Base-by-base conservation (phyloP, 257 asterid species). In the Capsicum chinense region DNA sequence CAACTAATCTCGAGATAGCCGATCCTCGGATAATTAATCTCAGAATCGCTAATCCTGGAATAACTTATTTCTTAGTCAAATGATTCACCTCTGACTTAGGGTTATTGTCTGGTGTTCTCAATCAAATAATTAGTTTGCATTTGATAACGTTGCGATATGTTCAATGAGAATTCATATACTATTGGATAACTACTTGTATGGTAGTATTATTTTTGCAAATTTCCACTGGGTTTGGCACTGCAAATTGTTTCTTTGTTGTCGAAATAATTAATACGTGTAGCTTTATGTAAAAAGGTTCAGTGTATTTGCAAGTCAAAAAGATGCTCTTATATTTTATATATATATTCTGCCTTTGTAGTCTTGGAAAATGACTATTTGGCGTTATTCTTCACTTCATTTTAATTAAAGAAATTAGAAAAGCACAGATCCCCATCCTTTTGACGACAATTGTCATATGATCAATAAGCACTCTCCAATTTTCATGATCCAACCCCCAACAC, bases 261-360 rank as follows among this genome's bases (percentile, higher is more conserved):
- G 33, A 26, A 26, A 26, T 33, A 14, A 52, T 14, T 14, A 8
- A 39, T 78, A 14, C 66, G 44, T 54, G 82, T 54, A 52, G 33
- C 50, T 78, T 69, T 15, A 16, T 39, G 56, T 3, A 47, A 21
- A 62, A 44, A 83, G 68, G 39, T 69, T 9, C 13, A 84, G 84
- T 84, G 86, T 83, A 87, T 85, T 83, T 62, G 66, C 69, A 73
- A 79, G 91, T 78, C 85, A 78, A 78, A 68, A 54, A 78, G 82
- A 54, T 14, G 82, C 82, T 54, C 50, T 78, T 21, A 54, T 78
- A 69, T 78, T 78, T 78, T 54, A 78, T 54, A 14, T 33, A 54
- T 78, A 78, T 54, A 33, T 33, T 78, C 82, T 78, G 66, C 9
- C 13, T 7, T 19, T 74, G 62, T 48, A 76, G 26, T 5, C 33